phyloP scores from a whole-genome alignment of 805 yeast species.

The Candida silvatica region DNA sequence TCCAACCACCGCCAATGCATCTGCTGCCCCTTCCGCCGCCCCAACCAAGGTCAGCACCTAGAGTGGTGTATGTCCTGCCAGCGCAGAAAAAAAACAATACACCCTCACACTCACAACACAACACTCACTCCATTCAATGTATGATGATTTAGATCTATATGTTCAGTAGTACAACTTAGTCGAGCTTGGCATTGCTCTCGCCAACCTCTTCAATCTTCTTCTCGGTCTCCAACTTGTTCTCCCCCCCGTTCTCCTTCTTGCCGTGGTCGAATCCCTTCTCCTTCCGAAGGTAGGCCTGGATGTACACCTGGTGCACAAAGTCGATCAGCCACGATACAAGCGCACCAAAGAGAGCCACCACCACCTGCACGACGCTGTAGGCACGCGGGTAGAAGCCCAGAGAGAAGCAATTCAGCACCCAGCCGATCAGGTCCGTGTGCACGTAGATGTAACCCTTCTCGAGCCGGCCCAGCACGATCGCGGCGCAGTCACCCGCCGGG shows the following conservation, averaged over 20 bases:
- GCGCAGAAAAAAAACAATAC: no score
- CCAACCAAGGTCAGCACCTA: no score
- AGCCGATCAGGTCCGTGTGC: constrained; percentile 79
- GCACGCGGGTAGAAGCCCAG: constrained; percentile 65
- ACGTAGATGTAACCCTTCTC: constrained; percentile 62
- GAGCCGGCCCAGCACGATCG: constrained; percentile 45
- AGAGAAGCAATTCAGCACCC: constrained; percentile 61
- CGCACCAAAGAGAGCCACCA: constrained; percentile 39
- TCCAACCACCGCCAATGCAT: no score
- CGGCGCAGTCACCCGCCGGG: constrained; percentile 57
- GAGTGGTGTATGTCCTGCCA: no score
- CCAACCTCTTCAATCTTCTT: not conserved
- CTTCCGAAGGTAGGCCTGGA: constrained; percentile 40
- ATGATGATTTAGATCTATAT: no score
- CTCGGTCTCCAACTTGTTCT: not conserved
- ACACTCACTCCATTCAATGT: no score
- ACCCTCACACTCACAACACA: no score
- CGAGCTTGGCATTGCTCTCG: no score
- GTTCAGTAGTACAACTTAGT: no score
- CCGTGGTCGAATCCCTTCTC: constrained; percentile 4
- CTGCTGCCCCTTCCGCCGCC: no score
- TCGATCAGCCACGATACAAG: constrained; percentile 55
- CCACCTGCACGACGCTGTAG: constrained; percentile 42
- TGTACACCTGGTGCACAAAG: constrained; percentile 41
- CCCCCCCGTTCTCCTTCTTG: constrained; percentile 1